These are phyloP conservation scores for Dactylellina parvicollis DNA, from an alignment of 2,329 filamentous ascomycete species.

Conservation along the genomic window DNA sequence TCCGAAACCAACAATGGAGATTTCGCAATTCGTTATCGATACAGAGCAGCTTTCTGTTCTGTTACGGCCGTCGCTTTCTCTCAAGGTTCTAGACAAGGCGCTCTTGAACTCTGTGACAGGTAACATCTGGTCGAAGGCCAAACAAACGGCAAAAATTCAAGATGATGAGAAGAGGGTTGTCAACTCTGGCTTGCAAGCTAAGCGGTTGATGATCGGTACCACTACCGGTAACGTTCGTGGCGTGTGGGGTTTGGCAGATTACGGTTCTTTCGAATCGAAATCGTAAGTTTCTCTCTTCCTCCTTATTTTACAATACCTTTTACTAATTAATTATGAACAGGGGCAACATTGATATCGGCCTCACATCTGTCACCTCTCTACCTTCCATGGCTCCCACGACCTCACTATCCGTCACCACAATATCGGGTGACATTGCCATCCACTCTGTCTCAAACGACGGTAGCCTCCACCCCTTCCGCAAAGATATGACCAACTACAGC, in stretches of 20 bases:
- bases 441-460: constrained; percentile 52
- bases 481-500: constrained; percentile 38
- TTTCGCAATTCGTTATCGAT: constrained; percentile 31
- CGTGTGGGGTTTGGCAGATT: constrained; percentile 48
- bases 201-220: constrained; percentile 24
- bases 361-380: constrained; percentile 36
- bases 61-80: constrained; percentile 24
- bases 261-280: constrained; percentile 30
- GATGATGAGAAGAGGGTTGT: constrained; percentile 25
- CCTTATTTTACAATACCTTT: not conserved
- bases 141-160: constrained; percentile 38
- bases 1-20: constrained; percentile 19
- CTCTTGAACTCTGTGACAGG: constrained; percentile 31
- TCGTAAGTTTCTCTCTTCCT: constrained; percentile 28
- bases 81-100: constrained; percentile 51
- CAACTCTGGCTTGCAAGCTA: constrained; percentile 52
- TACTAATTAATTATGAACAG: constrained; percentile 13
- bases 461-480: constrained; percentile 43
- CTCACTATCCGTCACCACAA: constrained; percentile 27
- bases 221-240: constrained; percentile 42
- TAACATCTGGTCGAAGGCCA: constrained; percentile 26
- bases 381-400: constrained; percentile 16
- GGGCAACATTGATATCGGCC: constrained; percentile 45
- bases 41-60: constrained; percentile 35
- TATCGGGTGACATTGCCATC: constrained; percentile 45